phyloP scores from a whole-genome alignment of 2,329 filamentous ascomycete species.

The Alternaria postmessia region DNA sequence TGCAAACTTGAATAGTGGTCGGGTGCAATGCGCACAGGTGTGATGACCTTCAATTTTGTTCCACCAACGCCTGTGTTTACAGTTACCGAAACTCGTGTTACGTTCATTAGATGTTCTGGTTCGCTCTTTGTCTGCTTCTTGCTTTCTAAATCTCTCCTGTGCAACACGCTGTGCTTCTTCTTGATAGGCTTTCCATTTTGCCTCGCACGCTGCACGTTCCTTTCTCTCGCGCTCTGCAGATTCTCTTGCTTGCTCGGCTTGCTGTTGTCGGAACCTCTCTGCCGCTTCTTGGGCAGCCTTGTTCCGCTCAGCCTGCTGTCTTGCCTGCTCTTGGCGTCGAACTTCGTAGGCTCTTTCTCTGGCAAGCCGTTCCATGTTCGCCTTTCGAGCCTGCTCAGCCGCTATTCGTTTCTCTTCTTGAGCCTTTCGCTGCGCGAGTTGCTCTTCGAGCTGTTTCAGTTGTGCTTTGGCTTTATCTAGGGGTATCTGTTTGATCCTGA shows the following conservation, averaged over 20 bases:
- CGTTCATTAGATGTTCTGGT: neutral
- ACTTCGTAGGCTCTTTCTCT: slow-evolving; percentile 1
- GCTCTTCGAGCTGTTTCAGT: neutral
- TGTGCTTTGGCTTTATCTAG: neutral
- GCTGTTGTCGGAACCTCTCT: neutral
- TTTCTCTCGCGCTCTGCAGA: neutral
- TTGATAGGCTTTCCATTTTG: neutral
- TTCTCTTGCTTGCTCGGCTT: neutral
- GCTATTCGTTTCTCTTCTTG: slow-evolving; percentile 1
- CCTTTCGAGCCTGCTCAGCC: neutral
- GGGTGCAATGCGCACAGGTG: slow-evolving; percentile 1
- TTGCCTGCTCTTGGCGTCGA: neutral
- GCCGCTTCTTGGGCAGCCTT: slow-evolving; percentile 2
- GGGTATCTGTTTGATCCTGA: neutral
- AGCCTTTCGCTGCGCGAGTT: neutral
- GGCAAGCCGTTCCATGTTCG: neutral
- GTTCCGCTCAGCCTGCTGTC: neutral
- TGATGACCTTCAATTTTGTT: neutral
- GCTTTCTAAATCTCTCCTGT: neutral
- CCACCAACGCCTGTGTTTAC: neutral
- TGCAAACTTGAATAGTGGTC: neutral
- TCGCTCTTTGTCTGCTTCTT: neutral
- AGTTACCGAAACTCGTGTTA: neutral
- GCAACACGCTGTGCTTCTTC: neutral
- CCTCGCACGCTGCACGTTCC: neutral